These are phyloP conservation scores for Chlorophyllum brunneum DNA, from an alignment of 768 basidiomycete species.

Conservation along the genomic window DNA sequence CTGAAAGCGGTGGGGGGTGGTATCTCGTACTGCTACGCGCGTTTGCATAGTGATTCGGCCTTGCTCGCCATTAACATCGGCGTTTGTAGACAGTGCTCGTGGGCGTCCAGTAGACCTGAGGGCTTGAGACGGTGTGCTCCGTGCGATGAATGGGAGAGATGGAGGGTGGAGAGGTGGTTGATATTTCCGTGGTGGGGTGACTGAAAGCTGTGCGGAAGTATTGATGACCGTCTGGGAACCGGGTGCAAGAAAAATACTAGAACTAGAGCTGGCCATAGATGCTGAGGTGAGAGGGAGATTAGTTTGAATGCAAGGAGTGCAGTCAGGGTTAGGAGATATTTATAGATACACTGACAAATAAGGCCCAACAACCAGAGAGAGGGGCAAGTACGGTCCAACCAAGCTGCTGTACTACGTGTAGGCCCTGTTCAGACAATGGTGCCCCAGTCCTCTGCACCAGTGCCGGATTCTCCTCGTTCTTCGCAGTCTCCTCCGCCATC, in stretches of 20 bases:
- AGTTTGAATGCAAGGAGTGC: background rate
- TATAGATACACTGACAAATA: constrained; percentile 7
- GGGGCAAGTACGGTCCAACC: background rate
- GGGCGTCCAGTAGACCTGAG: background rate
- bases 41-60: constrained; percentile 39
- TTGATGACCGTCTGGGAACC: background rate
- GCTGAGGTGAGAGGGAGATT: background rate
- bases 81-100: constrained; percentile 10
- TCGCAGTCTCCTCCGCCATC: constrained; percentile 71
- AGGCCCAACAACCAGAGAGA: constrained; percentile 4
- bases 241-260: background rate
- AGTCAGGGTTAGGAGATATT: background rate
- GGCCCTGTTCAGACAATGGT: background rate
- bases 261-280: background rate
- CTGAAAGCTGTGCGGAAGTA: background rate
- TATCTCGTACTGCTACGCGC: constrained; percentile 40
- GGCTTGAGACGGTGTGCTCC: background rate
- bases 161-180: background rate
- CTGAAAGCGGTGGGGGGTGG: constrained; percentile 40
- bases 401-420: too few species aligned
- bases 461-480: constrained; percentile 67
- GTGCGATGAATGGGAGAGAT: background rate
- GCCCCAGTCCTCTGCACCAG: constrained; percentile 19
- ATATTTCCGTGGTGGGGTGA: background rate
- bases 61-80: constrained; percentile 18